Base-by-base conservation (phyloP, 148 eudicot genomes). In the Cornus florida region DNA sequence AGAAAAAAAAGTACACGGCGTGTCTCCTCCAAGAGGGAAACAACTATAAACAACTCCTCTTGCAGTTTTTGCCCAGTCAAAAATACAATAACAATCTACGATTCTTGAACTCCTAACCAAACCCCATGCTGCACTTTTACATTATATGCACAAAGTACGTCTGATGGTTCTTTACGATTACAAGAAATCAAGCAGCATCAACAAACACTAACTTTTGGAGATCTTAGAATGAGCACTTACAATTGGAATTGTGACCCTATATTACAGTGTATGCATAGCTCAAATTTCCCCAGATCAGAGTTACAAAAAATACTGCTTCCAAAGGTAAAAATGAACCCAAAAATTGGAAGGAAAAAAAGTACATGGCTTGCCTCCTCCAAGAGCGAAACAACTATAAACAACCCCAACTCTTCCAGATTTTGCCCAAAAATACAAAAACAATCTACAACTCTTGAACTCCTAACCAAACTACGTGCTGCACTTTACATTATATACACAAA, bases 91-190 rank as follows among this genome's bases (percentile, higher is more conserved):
- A 39, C 28, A 65, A 22, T 75, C 48, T 62, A 73, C 75, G 11
- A 22, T 50, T 56, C 60, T 39, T 65, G 65, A 41, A 48, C 9
- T n/a, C 46, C 19, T 43, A 31, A 77, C 3, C 28, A 53, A 35
- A 65, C 62, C 3, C 0, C 39, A 46, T 50, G 28, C 6, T 41
- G 33, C 48, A 66, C 59, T 79, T 79, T 56, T 72, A 66, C 53
- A 79, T 60, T 39, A 65, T 48, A 53, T 41, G 16, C 43, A 76
- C 13, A 32, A 11, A 67, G 41, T 64, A 79, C 81, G 65, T 72
- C 32, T 39, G 32, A 79, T 2, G 9, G 35, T 46, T 60, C 38
- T 7, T 20, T 23, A 33, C 8, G 70, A 14, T 28, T 78, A 62
- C 60, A 62, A 35, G 62, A 33, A 41, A 62, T 20, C 28, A 60